Conservation (phyloP, 495 filamentous ascomycete species). For the Aspergillus incahuasiensis region DNA sequence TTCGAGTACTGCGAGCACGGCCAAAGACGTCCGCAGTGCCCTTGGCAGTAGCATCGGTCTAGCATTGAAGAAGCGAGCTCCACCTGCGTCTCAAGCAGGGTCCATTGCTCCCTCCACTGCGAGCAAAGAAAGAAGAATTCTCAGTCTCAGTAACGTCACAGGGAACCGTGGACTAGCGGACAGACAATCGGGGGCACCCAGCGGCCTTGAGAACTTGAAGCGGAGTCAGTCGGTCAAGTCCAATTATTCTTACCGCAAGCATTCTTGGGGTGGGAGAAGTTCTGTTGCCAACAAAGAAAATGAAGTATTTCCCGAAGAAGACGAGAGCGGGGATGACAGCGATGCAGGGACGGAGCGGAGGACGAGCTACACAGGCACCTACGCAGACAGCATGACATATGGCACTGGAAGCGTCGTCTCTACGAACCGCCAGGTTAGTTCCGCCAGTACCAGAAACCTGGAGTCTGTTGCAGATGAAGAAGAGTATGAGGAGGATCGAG, state of each 20-base stretch:
- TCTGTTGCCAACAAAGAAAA: constrained; percentile 57
- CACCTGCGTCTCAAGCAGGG: constrained; percentile 38
- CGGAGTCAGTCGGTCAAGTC: constrained; percentile 71
- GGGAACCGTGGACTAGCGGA: constrained; percentile 62
- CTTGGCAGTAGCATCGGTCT: constrained; percentile 49
- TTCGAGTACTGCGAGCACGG: constrained; percentile 36
- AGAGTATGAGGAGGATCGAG: constrained; percentile 12
- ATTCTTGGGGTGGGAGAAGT: constrained; percentile 62
- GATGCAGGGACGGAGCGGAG: constrained; percentile 51
- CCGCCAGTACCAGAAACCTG: constrained; percentile 38
- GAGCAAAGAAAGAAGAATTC: constrained; percentile 63
- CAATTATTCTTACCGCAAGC: constrained; percentile 59
- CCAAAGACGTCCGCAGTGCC: constrained; percentile 37
- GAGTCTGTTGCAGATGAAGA: constrained; percentile 12
- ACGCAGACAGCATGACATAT: constrained; percentile 46
- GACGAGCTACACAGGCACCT: constrained; percentile 48
- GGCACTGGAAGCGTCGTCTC: constrained; percentile 47
- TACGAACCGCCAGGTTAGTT: constrained; percentile 37
- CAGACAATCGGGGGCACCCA: constrained; percentile 46
- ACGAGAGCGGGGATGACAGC: constrained; percentile 39
- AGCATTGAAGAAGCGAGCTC: constrained; percentile 47
- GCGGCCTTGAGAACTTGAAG: constrained; percentile 50
- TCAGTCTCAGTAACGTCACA: constrained; percentile 82
- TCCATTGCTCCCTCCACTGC: constrained; percentile 48
- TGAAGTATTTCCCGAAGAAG: constrained; percentile 50